Evolutionary conservation across 2,329 filamentous ascomycete species (phyloP), one percentile per base, ranked within the genome.

Genomic region (Immersiporthe knoxdaviesiana): DNA sequence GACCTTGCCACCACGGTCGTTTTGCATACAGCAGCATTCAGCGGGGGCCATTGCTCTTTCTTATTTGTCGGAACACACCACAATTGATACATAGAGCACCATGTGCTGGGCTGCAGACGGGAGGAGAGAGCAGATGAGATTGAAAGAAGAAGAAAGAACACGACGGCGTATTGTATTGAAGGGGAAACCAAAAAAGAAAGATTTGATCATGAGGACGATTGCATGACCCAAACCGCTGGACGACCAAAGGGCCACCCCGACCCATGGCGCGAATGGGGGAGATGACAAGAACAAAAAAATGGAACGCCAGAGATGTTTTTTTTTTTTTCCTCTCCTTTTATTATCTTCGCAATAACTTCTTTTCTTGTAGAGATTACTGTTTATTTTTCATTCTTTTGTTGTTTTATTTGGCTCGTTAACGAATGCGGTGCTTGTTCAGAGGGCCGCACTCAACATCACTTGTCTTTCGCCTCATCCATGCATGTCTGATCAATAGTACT

Each of bases 281-380:
- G 44, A n/a, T n/a, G 47, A 39, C 18, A 35, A 60, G 41, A 61
- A 56, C 30, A 16, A 35, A 60, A 41, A 61, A 56, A n/a, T 2
- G 37, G 24, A 18, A 32, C 41, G 41, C 12, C 32, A 39, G 63
- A 54, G 35, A 41, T 30, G 16, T 50, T 63, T 35, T 50, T 56
- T 32, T 63, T 18, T 50, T 35, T 10, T 54, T 63, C 32, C 8
- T 47, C 5, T 47, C 18, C 11, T 59, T 3, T 16, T n/a, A 5
- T 37, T 56, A 14, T 32, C 21, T 39, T 24, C n/a, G 18, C 41
- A 63, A 58, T 27, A 54, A 54, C 47, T 64, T 70, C 61, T 35
- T 68, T 64, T 70, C 68, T 67, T 68, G 68, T 70, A 70, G 61
- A 67, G 54, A 60, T 54, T 52, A 62, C 32, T 50, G 12, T 30